These are phyloP conservation scores for Cercospora sp. DNA, from an alignment of 2,329 filamentous ascomycete genomes.

Conservation along the genomic window DNA sequence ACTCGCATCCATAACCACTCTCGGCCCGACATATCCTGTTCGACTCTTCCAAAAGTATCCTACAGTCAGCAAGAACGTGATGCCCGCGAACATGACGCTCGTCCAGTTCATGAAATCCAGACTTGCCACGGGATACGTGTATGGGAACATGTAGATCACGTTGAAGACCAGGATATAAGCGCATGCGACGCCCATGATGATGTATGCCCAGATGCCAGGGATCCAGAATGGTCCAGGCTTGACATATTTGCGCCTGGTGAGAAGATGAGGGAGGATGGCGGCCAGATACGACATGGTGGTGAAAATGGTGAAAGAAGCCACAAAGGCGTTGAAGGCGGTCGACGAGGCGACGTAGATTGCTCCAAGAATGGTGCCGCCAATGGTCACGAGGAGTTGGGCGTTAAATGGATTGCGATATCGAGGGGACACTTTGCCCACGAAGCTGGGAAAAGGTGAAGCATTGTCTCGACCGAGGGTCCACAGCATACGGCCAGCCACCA, in stretches of 20 bases:
- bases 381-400: conserved; percentile 55
- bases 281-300: conserved; percentile 61
- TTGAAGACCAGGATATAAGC: conserved; percentile 62
- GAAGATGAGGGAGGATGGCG: conserved; percentile 57
- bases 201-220: conserved; percentile 50
- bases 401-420: conserved; percentile 56
- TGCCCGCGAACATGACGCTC: conserved; percentile 54
- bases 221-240: conserved; percentile 62
- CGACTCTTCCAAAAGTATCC: conserved; percentile 49
- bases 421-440: conserved; percentile 51
- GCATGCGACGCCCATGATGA: conserved; percentile 55
- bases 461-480: conserved; percentile 62
- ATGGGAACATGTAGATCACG: conserved; percentile 64
- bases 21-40: conserved; percentile 44
- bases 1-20: conserved; percentile 31
- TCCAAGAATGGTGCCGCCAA: conserved; percentile 58
- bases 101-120: conserved; percentile 55
- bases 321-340: conserved; percentile 67
- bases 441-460: conserved; percentile 56
- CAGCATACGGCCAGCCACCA: conserved; percentile 62
- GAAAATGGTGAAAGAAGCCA: conserved; percentile 59
- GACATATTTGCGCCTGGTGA: conserved; percentile 46
- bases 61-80: conserved; percentile 51
- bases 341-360: conserved; percentile 66
- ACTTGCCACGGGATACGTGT: conserved; percentile 49